Base-by-base conservation (phyloP, 2,329 filamentous ascomycete species). In the Verticillium klebahnii region DNA sequence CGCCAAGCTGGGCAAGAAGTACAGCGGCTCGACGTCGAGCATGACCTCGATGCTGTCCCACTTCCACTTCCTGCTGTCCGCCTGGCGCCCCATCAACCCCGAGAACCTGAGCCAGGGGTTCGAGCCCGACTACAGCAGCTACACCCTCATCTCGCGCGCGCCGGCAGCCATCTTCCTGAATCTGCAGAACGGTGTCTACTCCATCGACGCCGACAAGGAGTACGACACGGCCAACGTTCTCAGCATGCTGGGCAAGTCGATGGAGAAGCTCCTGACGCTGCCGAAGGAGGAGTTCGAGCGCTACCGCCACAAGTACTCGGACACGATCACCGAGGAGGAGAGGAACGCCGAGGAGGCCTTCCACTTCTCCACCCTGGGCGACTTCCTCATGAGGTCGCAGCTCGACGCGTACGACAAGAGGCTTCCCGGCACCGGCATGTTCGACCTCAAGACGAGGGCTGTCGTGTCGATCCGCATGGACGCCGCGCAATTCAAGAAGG, bases 201-300 rank as follows among this genome's bases (percentile, higher is more conserved):
- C 94, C 5, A 95, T 99, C 63, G 95, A 99, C 73, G 92, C 93
- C 0, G 95, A 99, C 75, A 99, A 98, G 76, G 85, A 97, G 71
- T 95, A 87, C 67, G 93, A 97, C 69, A 84, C 80, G 8, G 89
- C 91, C 36, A 98, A 92, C 67, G 86, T 99, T 36, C 82, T 99
- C 58, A 95, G 90, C 76, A 92, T 94, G 82, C 84, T 99, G 17
- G 95, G 95, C 15, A 95, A 96, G 71, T 97, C 93, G 0, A 93
- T 99, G 88, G 95, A 99, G 75, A 97, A 98, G 75, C 83, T 98
- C 34, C 82, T 99, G 32, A 98, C 95, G 0, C 76, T 95, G 19
- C 85, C 91, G 1, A 93, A 87, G 60, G 85, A 91, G 8, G 89
- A 96, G 1, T 99, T 90, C 70, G 93, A 97, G 75, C 88, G 88